Evolutionary conservation across 352 stramenopile species (phyloP).

Genomic region (Detonula confervacea): DNA sequence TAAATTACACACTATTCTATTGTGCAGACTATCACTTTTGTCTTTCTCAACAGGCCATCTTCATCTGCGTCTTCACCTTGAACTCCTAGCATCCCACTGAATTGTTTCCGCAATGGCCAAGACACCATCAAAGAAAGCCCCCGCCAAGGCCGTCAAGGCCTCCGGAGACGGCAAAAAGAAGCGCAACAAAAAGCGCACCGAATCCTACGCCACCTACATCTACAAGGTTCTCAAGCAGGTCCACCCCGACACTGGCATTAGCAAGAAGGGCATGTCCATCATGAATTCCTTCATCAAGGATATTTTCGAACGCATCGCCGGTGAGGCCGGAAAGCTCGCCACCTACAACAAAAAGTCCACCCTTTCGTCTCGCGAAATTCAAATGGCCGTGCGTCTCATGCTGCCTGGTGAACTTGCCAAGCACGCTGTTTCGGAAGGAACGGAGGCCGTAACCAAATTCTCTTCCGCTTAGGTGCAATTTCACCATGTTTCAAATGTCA

Average conservation of each 20-base stretch:
- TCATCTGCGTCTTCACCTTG: no score
- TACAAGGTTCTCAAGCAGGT: slow-evolving; percentile 93
- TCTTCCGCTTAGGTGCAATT: no score
- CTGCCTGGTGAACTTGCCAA: slow-evolving; percentile 96
- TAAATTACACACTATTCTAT: no score
- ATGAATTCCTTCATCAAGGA: slow-evolving; percentile 99
- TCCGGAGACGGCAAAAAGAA: slow-evolving; percentile 43
- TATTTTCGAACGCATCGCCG: slow-evolving; percentile 95
- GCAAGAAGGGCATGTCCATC: slow-evolving; percentile 93
- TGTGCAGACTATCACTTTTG: no score
- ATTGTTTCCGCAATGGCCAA: no score
- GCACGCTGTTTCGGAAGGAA: no score
- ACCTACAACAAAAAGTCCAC: slow-evolving; percentile 97
- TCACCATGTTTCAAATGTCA: no score
- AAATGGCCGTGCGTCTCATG: slow-evolving; percentile 95
- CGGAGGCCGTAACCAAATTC: no score
- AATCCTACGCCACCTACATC: slow-evolving; percentile 89
- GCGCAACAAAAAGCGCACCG: slow-evolving; percentile 82
- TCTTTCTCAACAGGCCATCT: no score
- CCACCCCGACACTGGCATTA: slow-evolving; percentile 96
- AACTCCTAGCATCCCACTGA: no score
- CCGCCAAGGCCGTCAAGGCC: slow-evolving; percentile 2
- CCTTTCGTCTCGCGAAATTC: slow-evolving; percentile 93
- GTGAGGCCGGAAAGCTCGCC: slow-evolving; percentile 86
- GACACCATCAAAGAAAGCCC: slow-evolving; percentile 91